Evolutionary conservation across 805 yeast genomes (phyloP).

Genomic region (Teunomyces aglyptinius): DNA sequence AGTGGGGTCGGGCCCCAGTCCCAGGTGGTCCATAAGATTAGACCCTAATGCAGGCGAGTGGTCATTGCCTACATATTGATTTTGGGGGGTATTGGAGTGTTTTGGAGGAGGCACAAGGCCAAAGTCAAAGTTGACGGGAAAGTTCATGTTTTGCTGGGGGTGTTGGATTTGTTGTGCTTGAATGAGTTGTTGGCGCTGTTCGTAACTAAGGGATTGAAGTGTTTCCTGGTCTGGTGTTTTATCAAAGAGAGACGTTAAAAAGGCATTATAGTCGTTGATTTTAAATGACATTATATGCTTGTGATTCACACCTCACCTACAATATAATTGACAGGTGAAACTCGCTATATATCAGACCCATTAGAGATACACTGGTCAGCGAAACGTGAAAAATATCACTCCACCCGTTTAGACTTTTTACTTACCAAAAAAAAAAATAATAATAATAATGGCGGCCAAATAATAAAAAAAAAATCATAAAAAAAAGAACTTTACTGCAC

Average conservation of each 20-base stretch:
- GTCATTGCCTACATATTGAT: not conserved
- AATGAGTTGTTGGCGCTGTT: conserved; percentile 4
- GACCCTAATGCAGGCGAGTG: not conserved
- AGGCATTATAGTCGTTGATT: conserved; percentile 29
- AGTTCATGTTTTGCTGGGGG: conserved; percentile 5
- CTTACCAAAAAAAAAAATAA: not conserved
- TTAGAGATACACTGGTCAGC: conserved; percentile 2
- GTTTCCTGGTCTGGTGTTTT: conserved; percentile 11
- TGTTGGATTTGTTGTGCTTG: conserved; percentile 5
- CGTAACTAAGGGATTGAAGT: not conserved
- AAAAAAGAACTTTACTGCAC: not conserved
- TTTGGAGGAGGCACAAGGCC: conserved; percentile 10
- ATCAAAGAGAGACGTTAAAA: conserved; percentile 24
- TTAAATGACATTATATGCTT: conserved; percentile 22
- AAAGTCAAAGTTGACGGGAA: conserved; percentile 26
- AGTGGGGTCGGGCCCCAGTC: not conserved
- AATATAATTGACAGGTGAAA: not conserved
- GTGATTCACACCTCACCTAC: conserved; percentile 1
- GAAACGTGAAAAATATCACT: conserved; percentile 3
- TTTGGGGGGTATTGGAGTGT: not conserved
- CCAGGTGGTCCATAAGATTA: not conserved
- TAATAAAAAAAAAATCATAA: not conserved
- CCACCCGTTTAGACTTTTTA: conserved; percentile 3
- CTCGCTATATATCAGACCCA: conserved; percentile 5
- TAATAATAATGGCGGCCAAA: not conserved